Base-by-base conservation (phyloP, 2,329 filamentous ascomycete genomes). In the Fusarium circinatum region DNA sequence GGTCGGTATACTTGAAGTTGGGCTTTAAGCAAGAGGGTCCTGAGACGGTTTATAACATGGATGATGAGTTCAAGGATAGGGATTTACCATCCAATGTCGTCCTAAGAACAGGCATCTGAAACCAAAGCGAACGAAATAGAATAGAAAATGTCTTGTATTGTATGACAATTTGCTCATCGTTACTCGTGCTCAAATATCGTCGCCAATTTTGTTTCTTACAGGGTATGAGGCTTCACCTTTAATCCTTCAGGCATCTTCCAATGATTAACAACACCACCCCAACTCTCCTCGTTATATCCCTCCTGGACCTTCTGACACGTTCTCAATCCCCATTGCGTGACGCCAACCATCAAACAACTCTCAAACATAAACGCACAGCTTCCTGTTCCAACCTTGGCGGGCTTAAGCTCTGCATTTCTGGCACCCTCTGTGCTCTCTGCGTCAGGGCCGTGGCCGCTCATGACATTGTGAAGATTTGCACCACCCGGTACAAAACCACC, bases 201-300 rank as follows among this genome's bases (percentile, higher is more conserved):
- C 68, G 17, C 28, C 65, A 36, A 47, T 51, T 68, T 68, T 65
- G 47, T 44, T 57, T 36, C 28, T 42, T 28, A 75, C 6, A 75
- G 55, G 22, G 75, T 67, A 42, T 79, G 77, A 18, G 68, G 59
- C 57, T 76, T 78, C 17, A 82, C 78, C 65, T 79, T 69, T 38
- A 75, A 63, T 2, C 80, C 83, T 41, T 82, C 81, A 0, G 86
- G 85, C 76, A 77, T 78, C 78, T 83, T 82, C 86, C 91, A 93
- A 78, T 92, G 89, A 48, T 90, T 86, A 81, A 89, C 89, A 59
- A 93, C 83, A 1, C 88, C 88, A 34, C 86, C 90, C 94, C 94
- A 98, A 80, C 93, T 95, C 85, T 97, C 93, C 65, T 91, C 89
- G 79, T 90, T 95, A 79, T 96, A 97, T 64, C 89, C 89, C 74